These are phyloP conservation scores for Tolypocladium amazonense DNA, from an alignment of 2,329 filamentous ascomycete species.

Conservation along the genomic window DNA sequence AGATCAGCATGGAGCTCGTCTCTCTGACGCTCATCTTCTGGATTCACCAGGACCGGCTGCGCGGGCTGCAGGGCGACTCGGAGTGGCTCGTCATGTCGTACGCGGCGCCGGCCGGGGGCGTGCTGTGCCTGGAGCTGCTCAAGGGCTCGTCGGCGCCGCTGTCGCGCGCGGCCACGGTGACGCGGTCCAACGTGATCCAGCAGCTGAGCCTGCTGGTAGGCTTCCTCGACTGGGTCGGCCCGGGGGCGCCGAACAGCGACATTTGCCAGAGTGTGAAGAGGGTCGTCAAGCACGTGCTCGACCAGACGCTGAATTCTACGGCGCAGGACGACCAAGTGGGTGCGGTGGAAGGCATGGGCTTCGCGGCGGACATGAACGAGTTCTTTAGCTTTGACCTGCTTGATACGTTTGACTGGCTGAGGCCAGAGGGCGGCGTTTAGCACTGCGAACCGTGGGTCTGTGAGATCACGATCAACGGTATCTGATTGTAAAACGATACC, in stretches of 20 bases:
- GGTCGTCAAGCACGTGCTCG: slow-evolving; percentile 38
- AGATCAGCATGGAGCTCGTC: slow-evolving; percentile 35
- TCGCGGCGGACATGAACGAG: slow-evolving; percentile 14
- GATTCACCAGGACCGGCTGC: slow-evolving; percentile 33
- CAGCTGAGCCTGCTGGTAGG: slow-evolving; percentile 38
- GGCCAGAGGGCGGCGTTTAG: slow-evolving; percentile 2
- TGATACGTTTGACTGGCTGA: slow-evolving; percentile 34
- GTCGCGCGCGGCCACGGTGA: slow-evolving; percentile 23
- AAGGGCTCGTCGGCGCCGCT: not conserved
- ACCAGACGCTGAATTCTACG: slow-evolving; percentile 31
- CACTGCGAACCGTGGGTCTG: not conserved
- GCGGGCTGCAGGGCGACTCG: slow-evolving; percentile 25
- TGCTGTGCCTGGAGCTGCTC: slow-evolving; percentile 37
- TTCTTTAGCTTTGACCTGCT: slow-evolving; percentile 30
- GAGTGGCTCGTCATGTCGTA: slow-evolving; percentile 40
- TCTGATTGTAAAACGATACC: not conserved
- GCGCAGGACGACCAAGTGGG: slow-evolving; percentile 3
- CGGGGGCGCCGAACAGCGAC: slow-evolving; percentile 33
- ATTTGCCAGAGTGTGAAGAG: slow-evolving; percentile 31
- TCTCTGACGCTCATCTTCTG: slow-evolving; percentile 32
- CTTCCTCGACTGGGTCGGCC: slow-evolving; percentile 36
- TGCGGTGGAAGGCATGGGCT: slow-evolving; percentile 13
- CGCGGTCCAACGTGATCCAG: slow-evolving; percentile 35
- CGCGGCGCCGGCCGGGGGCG: slow-evolving; percentile 34
- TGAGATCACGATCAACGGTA: not conserved